Conservation (phyloP, 345 rosid genomes). For the Erodium maritimum region DNA sequence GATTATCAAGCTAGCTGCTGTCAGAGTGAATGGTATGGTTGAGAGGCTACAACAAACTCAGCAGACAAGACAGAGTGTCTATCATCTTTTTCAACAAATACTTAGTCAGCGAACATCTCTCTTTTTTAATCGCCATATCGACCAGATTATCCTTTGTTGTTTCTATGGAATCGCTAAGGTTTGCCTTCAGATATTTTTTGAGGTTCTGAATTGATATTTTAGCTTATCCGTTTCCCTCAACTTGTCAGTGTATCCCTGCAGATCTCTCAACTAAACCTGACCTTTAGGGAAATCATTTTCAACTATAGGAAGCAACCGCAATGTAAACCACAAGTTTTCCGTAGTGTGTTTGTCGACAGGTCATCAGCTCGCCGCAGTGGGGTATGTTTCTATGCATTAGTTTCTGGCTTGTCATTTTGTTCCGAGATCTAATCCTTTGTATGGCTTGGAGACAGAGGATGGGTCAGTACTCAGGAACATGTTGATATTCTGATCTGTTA, state of each 20-base stretch:
- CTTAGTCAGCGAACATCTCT: conserved; percentile 51
- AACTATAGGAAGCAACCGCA: conserved; percentile 95
- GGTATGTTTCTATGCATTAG: conserved; percentile 25
- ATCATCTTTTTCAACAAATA: conserved; percentile 58
- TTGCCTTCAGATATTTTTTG: conserved; percentile 6
- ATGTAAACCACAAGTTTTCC: conserved; percentile 82
- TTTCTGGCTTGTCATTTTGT: conserved; percentile 4
- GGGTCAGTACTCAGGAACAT: no score
- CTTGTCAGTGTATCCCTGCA: conserved; percentile 28
- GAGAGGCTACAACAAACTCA: conserved; percentile 70
- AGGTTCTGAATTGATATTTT: no score
- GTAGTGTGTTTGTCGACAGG: conserved; percentile 70
- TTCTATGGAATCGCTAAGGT: conserved; percentile 85
- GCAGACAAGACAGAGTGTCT: conserved; percentile 62
- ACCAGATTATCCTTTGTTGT: conserved; percentile 82
- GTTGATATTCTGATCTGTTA: no score
- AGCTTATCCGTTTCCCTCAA: background rate
- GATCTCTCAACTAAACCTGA: conserved; percentile 75
- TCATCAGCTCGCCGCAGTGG: conserved; percentile 47
- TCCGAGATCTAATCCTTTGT: conserved; percentile 15
- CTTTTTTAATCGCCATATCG: conserved; percentile 71
- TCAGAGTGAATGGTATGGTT: conserved; percentile 74
- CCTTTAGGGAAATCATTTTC: conserved; percentile 71
- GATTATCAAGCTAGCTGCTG: conserved; percentile 81
- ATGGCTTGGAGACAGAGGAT: no score